Base-by-base conservation (phyloP, 2,329 filamentous ascomycete genomes). In the Metarhizium anisopliae region DNA sequence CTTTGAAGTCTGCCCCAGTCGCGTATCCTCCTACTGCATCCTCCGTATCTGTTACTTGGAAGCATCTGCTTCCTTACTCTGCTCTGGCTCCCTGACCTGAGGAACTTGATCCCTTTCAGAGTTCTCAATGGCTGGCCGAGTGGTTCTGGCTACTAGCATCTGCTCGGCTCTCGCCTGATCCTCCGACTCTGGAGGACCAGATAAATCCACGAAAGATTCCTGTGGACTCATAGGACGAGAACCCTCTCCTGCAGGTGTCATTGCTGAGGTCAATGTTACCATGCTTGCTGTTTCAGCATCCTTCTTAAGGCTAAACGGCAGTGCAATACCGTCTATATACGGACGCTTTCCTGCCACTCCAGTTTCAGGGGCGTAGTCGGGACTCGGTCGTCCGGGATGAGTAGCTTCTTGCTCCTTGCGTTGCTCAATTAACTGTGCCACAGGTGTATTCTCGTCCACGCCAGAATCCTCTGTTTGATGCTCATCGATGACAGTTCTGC, bases 221-320 rank as follows among this genome's bases (percentile, higher is more conserved):
- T 47, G 38, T 2, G 61, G 66, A 14, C 68, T 76, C 59, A 70
- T 66, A 2, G 71, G 70, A 52, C 59, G 67, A 20, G 67, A 70
- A 4, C 64, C 65, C 13, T 65, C 67, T 14, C 59, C 53, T 3
- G 16, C n/a, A 20, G 64, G 65, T 14, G 61, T 70, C 18, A 56
- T 56, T 16, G 67, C 63, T 10, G 80, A 82, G 40, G 76, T 73
- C 20, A 90, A 69, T 0, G 87, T 90, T 53, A 86, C 71, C 79
- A 87, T 89, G 70, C 86, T 90, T 1, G 85, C 85, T 18, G 83
- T 87, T 4, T 82, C 79, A 2, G 80, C 79, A 20, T 86, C 79
- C 60, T 79, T 80, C 53, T 79, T 79, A 14, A 92, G 68, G 56
- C 81, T 87, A 64, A 92, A 92, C 0, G 88, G 88, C 61, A 89